These are phyloP conservation scores for Aureobasidium mangrovei DNA, from an alignment of 2,329 filamentous ascomycete species.

Conservation along the genomic window DNA sequence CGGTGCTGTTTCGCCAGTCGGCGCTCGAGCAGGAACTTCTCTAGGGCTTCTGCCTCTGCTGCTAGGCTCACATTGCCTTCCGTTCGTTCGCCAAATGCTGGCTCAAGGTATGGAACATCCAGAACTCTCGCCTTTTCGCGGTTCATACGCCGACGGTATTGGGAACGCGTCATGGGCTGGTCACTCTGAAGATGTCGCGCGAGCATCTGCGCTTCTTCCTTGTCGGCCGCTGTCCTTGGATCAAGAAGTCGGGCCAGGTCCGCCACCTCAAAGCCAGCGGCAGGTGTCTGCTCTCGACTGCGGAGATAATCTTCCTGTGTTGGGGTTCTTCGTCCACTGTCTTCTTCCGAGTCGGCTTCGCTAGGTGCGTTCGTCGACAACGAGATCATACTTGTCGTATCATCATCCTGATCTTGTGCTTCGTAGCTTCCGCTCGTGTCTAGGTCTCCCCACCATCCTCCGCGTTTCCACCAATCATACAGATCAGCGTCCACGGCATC, in stretches of 20 bases:
- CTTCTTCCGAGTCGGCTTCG: conserved; percentile 33
- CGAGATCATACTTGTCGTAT: conserved; percentile 75
- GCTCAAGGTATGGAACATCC: conserved; percentile 26
- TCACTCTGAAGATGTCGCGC: conserved; percentile 68
- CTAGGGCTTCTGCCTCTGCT: conserved; percentile 51
- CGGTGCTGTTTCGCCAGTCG: conserved; percentile 39
- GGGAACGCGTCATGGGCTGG: conserved; percentile 70
- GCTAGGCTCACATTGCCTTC: conserved; percentile 35
- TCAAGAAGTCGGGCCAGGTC: conserved; percentile 75
- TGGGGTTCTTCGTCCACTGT: conserved; percentile 57
- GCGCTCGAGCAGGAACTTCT: conserved; percentile 49
- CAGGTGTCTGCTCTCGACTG: conserved; percentile 47
- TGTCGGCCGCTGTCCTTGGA: conserved; percentile 67
- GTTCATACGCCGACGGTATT: conserved; percentile 60
- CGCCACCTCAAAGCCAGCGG: conserved; percentile 54
- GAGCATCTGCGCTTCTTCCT: conserved; percentile 70
- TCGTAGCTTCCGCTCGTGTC: conserved; percentile 75
- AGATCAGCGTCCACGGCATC: conserved; percentile 62
- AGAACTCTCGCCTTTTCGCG: conserved; percentile 63
- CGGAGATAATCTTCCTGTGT: conserved; percentile 54
- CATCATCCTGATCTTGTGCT: conserved; percentile 47
- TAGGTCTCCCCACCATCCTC: conserved; percentile 74
- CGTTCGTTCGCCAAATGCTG: conserved; percentile 26
- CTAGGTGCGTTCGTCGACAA: conserved; percentile 41
- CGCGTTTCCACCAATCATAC: conserved; percentile 76